These are phyloP conservation scores for Polyporus arcularius DNA, from an alignment of 768 basidiomycete genomes.

Conservation along the genomic window DNA sequence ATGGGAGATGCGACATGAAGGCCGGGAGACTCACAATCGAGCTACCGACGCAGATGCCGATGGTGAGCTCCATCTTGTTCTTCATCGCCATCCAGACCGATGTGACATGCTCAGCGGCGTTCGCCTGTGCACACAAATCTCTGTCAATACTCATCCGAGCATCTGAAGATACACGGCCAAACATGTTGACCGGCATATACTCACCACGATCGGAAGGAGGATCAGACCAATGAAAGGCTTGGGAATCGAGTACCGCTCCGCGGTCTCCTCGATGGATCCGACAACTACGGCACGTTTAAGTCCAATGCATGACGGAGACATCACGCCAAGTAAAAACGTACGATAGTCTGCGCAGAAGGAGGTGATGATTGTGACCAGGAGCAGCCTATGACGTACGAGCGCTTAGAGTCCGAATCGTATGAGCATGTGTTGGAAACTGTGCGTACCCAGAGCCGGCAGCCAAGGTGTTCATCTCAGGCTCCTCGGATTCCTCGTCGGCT, in stretches of 20 bases:
- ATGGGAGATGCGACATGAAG: neutral
- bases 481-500: conserved; percentile 37
- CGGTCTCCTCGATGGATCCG: conserved; percentile 90
- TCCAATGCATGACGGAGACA: neutral
- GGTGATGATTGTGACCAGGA: conserved; percentile 76
- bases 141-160: neutral
- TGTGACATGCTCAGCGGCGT: conserved; percentile 85
- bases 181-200: conserved; percentile 25
- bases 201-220: conserved; percentile 82
- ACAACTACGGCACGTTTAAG: conserved; percentile 54
- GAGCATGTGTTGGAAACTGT: neutral
- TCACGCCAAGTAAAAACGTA: conserved; percentile 37
- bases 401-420: neutral
- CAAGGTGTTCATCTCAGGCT: conserved; percentile 66
- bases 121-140: conserved; percentile 46
- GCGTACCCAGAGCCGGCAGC: conserved; percentile 59
- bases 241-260: conserved; percentile 75
- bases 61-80: conserved; percentile 69
- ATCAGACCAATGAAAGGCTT: conserved; percentile 87
- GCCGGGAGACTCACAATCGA: conserved; percentile 60
- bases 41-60: conserved; percentile 78
- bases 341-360: conserved; percentile 89
- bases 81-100: conserved; percentile 91
- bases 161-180: neutral
- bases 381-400: conserved; percentile 46